Conservation (phyloP, 192 early-diverging fungal species). For the Dispira simplex region DNA sequence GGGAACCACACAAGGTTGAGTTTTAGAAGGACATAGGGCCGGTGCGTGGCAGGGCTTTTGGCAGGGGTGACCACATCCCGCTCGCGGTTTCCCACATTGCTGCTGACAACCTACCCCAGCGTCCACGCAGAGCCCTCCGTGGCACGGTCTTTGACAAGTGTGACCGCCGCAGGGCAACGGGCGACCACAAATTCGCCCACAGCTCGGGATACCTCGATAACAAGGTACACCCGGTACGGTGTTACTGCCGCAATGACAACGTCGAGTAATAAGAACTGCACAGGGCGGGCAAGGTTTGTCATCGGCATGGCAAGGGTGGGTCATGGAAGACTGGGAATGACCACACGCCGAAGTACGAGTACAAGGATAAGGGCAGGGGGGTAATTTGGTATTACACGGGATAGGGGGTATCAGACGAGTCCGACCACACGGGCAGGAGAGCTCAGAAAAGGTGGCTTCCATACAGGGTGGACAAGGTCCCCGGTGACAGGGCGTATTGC, state of each 20-base stretch:
- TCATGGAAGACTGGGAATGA: slow-evolving; percentile 40
- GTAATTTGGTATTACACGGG: slow-evolving; percentile 63
- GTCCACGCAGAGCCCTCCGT: slow-evolving; percentile 50
- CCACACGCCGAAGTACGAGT: slow-evolving; percentile 55
- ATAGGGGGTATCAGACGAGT: slow-evolving; percentile 73
- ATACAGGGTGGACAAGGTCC: slow-evolving; percentile 60
- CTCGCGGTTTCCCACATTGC: slow-evolving; percentile 56
- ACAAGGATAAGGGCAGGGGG: slow-evolving; percentile 61
- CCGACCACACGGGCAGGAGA: slow-evolving; percentile 73
- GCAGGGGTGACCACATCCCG: slow-evolving; percentile 75
- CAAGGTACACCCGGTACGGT: slow-evolving; percentile 70
- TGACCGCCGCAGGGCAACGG: slow-evolving; percentile 55
- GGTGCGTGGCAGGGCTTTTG: slow-evolving; percentile 56
- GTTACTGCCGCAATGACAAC: slow-evolving; percentile 65
- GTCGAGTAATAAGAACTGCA: slow-evolving; percentile 54
- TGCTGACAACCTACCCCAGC: slow-evolving; percentile 47
- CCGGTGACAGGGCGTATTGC: slow-evolving; percentile 61
- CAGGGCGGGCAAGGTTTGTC: slow-evolving; percentile 84
- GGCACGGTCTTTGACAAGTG: slow-evolving; percentile 67
- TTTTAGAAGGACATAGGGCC: slow-evolving; percentile 51
- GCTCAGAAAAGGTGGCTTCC: slow-evolving; percentile 65
- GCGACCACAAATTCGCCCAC: slow-evolving; percentile 40
- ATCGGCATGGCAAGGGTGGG: slow-evolving; percentile 79
- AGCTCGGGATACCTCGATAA: slow-evolving; percentile 48
- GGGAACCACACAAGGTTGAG: slow-evolving; percentile 38